Percentiles rank a stretch among this genome's conserved stretches.
Conservation (phyloP, 1,284 basidiomycete genomes). For the Farysia itapuensis region DNA sequence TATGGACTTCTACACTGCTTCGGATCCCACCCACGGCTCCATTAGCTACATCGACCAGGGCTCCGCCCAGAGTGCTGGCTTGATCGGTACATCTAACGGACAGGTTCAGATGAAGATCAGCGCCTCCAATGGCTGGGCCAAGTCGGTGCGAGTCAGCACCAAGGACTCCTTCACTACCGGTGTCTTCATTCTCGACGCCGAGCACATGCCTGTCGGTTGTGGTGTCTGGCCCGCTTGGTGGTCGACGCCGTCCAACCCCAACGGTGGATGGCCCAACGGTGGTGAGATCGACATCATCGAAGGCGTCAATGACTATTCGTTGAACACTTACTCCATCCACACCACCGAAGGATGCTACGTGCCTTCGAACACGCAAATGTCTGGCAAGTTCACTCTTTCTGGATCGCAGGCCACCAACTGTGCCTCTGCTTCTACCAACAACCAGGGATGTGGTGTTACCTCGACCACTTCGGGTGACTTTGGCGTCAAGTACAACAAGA, state of each 20-base stretch:
- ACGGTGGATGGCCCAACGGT: constrained; percentile 43
- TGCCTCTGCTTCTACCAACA: constrained; percentile 65
- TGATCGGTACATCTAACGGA: constrained; percentile 29
- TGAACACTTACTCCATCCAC: constrained; percentile 46
- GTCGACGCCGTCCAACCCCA: constrained; percentile 33
- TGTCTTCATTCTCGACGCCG: constrained; percentile 43
- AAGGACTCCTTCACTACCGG: constrained; percentile 43
- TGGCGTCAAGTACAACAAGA: constrained; percentile 67
- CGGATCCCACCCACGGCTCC: constrained; percentile 42
- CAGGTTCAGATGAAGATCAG: constrained; percentile 32
- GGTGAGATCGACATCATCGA: constrained; percentile 56
- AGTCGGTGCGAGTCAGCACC: constrained; percentile 42
- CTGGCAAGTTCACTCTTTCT: constrained; percentile 25
- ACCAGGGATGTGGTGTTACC: constrained; percentile 71
- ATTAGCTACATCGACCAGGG: constrained; percentile 29
- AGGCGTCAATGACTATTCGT: constrained; percentile 43
- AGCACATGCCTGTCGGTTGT: constrained; percentile 49
- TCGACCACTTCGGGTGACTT: constrained; percentile 63
- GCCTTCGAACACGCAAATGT: constrained; percentile 14
- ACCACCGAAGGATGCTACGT: constrained; percentile 36
- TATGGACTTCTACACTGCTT: constrained; percentile 39
- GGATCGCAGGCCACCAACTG: constrained; percentile 64
- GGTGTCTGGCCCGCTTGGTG: constrained; percentile 57
- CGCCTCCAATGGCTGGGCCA: constrained; percentile 20
- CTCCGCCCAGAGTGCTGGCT: constrained; percentile 17